Percentiles rank a stretch among this genome's conserved stretches.
Evolutionary conservation across 805 yeast genomes (phyloP).

Genomic region (Candida vartiovaarae): DNA sequence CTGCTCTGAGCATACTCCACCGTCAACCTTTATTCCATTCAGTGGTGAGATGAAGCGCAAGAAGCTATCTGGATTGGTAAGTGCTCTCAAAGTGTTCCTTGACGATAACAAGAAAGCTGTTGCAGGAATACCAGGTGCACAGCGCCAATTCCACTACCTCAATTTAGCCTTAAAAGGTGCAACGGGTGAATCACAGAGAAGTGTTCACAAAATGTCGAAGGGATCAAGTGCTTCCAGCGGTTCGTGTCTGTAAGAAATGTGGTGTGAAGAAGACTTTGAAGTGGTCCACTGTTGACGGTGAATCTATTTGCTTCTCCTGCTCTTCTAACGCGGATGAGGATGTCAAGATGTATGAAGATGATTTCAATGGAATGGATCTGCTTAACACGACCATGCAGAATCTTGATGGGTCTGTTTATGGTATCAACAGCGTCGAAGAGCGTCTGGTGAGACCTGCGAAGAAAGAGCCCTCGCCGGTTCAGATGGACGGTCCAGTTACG

Average conservation of each 20-base stretch:
- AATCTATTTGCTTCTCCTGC: constrained; percentile 12
- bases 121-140: constrained; percentile 27
- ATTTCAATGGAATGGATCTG: neutral
- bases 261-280: constrained; percentile 9
- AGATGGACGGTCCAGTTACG: neutral
- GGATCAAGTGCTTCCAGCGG: neutral
- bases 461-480: constrained; percentile 1
- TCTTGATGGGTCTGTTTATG: constrained; percentile 1
- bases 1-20: constrained; percentile 33
- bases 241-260: constrained; percentile 1
- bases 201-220: no score
- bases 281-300: constrained; percentile 6
- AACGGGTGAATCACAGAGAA: no score
- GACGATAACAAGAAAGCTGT: constrained; percentile 15
- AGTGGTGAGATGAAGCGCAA: constrained; percentile 12
- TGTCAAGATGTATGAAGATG: neutral
- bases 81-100: constrained; percentile 16
- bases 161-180: constrained; percentile 7
- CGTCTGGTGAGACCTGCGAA: constrained; percentile 1
- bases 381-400: neutral
- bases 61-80: constrained; percentile 6
- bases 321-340: neutral
- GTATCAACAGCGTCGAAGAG: neutral
- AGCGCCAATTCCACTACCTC: constrained; percentile 32
- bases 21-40: constrained; percentile 20